Evolutionary conservation across 2,329 filamentous ascomycete species (phyloP).

Genomic region (Cladosporium halotolerans): DNA sequence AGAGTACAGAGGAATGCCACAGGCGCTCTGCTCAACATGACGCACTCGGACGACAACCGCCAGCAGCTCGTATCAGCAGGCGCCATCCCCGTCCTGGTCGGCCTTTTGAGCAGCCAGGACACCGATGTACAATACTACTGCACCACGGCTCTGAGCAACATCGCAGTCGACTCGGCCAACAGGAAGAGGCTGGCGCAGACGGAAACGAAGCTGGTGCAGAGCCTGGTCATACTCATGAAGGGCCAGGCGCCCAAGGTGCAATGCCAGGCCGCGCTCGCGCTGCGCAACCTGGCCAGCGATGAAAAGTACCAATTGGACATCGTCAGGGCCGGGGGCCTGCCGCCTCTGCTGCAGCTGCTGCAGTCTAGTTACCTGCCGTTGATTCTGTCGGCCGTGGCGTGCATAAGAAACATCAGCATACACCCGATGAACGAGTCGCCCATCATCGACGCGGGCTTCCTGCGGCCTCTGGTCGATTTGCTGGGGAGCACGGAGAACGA

Average conservation of each 20-base stretch:
- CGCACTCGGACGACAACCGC: constrained; percentile 96
- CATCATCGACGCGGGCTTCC: constrained; percentile 94
- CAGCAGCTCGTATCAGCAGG: constrained; percentile 96
- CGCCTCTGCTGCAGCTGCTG: constrained; percentile 77
- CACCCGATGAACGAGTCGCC: constrained; percentile 96
- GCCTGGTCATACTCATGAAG: constrained; percentile 92
- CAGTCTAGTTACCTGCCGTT: constrained; percentile 94
- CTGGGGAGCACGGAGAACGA: constrained; percentile 95
- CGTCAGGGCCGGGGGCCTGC: constrained; percentile 78
- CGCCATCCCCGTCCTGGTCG: constrained; percentile 94
- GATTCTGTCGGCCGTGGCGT: constrained; percentile 93
- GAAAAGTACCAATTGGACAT: constrained; percentile 99
- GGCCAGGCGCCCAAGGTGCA: constrained; percentile 96
- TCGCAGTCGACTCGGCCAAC: constrained; percentile 89
- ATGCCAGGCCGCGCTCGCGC: constrained; percentile 88
- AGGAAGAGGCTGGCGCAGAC: constrained; percentile 84
- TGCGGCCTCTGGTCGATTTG: constrained; percentile 87
- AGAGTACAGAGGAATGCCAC: constrained; percentile 96
- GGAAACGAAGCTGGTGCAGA: constrained; percentile 86
- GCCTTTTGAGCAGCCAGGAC: constrained; percentile 84
- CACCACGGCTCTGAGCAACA: constrained; percentile 96
- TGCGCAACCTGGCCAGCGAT: constrained; percentile 92
- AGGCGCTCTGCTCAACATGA: constrained; percentile 96
- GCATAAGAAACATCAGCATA: constrained; percentile 98
- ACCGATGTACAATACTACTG: constrained; percentile 99